Percentiles rank a stretch among this genome's conserved stretches.
These are phyloP conservation scores for Ganoderma sp. DNA, from an alignment of 1,284 basidiomycete genomes.

Conservation along the genomic window DNA sequence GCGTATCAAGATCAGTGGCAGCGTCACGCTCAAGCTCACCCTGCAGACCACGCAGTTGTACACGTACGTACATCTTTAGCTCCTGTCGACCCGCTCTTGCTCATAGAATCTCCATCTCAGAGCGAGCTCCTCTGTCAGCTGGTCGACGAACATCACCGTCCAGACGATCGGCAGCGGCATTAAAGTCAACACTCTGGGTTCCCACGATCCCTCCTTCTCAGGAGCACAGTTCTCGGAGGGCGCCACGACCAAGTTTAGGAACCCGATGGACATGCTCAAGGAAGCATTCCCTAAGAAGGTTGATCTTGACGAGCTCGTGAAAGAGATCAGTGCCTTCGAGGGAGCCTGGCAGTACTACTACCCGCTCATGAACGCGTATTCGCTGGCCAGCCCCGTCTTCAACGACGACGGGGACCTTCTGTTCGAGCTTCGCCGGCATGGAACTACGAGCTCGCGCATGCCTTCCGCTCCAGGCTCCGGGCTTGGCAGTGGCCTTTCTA, in stretches of 20 bases:
- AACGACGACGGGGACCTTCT: slow-evolving; percentile 41
- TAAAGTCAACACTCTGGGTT: slow-evolving; percentile 30
- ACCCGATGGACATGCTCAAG: slow-evolving; percentile 27
- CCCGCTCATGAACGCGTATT: slow-evolving; percentile 36
- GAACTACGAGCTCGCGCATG: slow-evolving; percentile 9
- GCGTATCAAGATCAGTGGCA: slow-evolving; percentile 40
- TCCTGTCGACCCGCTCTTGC: not conserved
- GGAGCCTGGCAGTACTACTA: slow-evolving; percentile 41
- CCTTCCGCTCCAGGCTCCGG: slow-evolving; percentile 6
- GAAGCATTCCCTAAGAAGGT: slow-evolving; percentile 30
- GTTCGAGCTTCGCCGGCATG: slow-evolving; percentile 39
- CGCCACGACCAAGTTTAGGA: slow-evolving; percentile 17
- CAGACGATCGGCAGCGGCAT: slow-evolving; percentile 30
- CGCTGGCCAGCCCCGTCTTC: slow-evolving; percentile 42
- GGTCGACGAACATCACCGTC: slow-evolving; percentile 33
- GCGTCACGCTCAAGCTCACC: slow-evolving; percentile 36
- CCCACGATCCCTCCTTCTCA: slow-evolving; percentile 26
- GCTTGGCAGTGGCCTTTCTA: not conserved
- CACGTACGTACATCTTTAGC: slow-evolving; percentile 28
- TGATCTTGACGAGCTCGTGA: slow-evolving; percentile 34
- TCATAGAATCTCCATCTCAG: slow-evolving; percentile 22
- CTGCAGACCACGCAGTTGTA: slow-evolving; percentile 31
- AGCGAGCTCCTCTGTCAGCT: slow-evolving; percentile 32
- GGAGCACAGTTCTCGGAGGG: slow-evolving; percentile 23
- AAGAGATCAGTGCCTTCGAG: slow-evolving; percentile 40